Evolutionary conservation across 495 filamentous ascomycete genomes (phyloP), one percentile per base, ranked within the genome.

Genomic region (Arthonia radiata): DNA sequence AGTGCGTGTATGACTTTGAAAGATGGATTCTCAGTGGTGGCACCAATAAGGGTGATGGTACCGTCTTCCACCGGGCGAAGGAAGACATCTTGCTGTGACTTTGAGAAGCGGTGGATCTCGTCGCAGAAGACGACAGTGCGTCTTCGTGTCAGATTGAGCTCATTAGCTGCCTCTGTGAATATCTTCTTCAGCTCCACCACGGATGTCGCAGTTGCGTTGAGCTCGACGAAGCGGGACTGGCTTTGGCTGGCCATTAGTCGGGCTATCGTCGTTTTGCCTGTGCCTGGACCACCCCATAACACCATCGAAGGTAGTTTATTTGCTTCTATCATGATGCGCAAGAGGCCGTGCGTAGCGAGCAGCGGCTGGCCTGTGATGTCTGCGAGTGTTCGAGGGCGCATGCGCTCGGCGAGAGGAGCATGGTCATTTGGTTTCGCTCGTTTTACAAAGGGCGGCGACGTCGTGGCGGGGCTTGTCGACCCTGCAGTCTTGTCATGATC

Each of bases 121-220:
- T 94, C 83, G 52, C 83, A 93, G 48, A 94, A 97, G 34, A 97
- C 67, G 36, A 97, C 91, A 3, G 86, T 94, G 48, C 78, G 81
- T 17, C 80, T 57, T 6, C 82, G 82, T 0, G 77, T 89, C 17
- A 97, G 47, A 4, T 55, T 48, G 24, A 89, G 49, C 46, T 97
- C 86, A 40, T 65, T 79, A 35, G 63, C 67, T 3, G 86, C 79
- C 38, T 93, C 81, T 27, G 48, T 48, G 36, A 94, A 93, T 18
- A 92, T 61, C 59, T 89, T 92, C 53, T 93, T 97, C 58, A 65
- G 80, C 41, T 94, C 83, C 10, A 62, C 78, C n/a, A 97, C 79
- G 0, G 81, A 81, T 4, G 62, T 68, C 41, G 72, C 80, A 2
- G 82, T 92, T 31, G 79, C 86, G 46, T 90, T 91, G 50, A 97